Percentiles rank a stretch among this genome's conserved stretches.
phyloP scores from a whole-genome alignment of 1,284 basidiomycete species.

The Sanghuangporus baumii region DNA sequence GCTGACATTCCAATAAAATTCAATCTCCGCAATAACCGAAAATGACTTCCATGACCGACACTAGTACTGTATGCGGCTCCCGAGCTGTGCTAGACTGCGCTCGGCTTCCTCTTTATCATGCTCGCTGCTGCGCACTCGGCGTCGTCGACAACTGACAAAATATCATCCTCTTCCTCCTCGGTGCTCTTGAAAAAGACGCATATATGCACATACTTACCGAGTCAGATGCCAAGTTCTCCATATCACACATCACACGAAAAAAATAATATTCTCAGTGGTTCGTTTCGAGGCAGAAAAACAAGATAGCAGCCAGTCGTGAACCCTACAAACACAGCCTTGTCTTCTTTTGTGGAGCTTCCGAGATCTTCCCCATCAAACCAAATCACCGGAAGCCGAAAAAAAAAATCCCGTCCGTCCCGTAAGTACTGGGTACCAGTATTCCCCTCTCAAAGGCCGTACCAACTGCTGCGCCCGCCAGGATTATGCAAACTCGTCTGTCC shows the following conservation, averaged over 20 bases:
- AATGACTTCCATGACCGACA: not conserved
- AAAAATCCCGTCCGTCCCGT: not conserved
- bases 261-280: too few relatives aligned
- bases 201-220: too few relatives aligned
- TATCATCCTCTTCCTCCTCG: too few relatives aligned
- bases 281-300: not conserved
- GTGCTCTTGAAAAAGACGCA: too few relatives aligned
- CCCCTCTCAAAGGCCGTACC: slow-evolving; percentile 70
- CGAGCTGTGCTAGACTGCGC: not conserved
- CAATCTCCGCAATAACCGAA: not conserved
- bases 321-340: not conserved
- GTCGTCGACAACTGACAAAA: too few relatives aligned
- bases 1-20: not conserved
- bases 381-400: not conserved
- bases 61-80: not conserved
- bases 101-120: too few relatives aligned
- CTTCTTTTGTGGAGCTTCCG: not conserved
- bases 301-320: not conserved
- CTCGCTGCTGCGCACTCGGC: not conserved
- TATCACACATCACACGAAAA: too few relatives aligned
- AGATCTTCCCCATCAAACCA: not conserved
- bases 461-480: slow-evolving; percentile 83
- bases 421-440: too few relatives aligned
- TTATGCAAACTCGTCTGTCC: slow-evolving; percentile 92
- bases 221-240: too few relatives aligned